Conservation (phyloP, 1,284 basidiomycete species). For the Malassezia globosa region DNA sequence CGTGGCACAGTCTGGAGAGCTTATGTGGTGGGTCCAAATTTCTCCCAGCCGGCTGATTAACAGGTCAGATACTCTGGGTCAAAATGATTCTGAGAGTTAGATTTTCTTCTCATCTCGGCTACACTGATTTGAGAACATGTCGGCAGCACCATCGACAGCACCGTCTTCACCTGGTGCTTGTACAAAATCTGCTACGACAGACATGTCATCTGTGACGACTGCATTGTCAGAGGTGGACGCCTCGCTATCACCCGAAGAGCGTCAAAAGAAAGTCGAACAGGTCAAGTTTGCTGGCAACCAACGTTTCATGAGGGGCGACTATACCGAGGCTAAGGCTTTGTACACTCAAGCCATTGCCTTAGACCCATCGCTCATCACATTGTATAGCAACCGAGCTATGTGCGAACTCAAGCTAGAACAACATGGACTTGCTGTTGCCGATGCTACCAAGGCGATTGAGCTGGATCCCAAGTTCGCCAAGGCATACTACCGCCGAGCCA, state of each 20-base stretch:
- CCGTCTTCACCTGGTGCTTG: not conserved
- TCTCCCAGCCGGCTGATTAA: too few species aligned
- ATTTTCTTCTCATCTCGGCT: not conserved
- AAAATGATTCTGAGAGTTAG: too few species aligned
- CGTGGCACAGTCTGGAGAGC: too few species aligned
- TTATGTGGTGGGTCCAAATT: too few species aligned
- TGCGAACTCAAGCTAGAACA: slow-evolving; percentile 46
- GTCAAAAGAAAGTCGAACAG: slow-evolving; percentile 21
- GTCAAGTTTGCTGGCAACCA: slow-evolving; percentile 40
- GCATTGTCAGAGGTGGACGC: not conserved
- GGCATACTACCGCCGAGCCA: slow-evolving; percentile 80
- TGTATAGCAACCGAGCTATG: slow-evolving; percentile 42
- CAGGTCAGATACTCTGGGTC: too few species aligned
- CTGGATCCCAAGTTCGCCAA: slow-evolving; percentile 84
- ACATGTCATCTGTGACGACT: slow-evolving; percentile 6
- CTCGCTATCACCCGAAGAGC: slow-evolving; percentile 22
- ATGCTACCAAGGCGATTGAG: slow-evolving; percentile 62
- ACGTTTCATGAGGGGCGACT: slow-evolving; percentile 33
- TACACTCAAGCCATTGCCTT: slow-evolving; percentile 38
- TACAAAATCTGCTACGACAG: not conserved
- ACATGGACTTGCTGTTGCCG: slow-evolving; percentile 44
- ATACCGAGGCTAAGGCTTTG: slow-evolving; percentile 32
- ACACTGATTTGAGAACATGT: not conserved
- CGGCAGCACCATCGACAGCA: not conserved
- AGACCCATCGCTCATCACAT: slow-evolving; percentile 28